Conservation (phyloP, 2,329 filamentous ascomycete species). For the Orbilia ellipsospora region DNA sequence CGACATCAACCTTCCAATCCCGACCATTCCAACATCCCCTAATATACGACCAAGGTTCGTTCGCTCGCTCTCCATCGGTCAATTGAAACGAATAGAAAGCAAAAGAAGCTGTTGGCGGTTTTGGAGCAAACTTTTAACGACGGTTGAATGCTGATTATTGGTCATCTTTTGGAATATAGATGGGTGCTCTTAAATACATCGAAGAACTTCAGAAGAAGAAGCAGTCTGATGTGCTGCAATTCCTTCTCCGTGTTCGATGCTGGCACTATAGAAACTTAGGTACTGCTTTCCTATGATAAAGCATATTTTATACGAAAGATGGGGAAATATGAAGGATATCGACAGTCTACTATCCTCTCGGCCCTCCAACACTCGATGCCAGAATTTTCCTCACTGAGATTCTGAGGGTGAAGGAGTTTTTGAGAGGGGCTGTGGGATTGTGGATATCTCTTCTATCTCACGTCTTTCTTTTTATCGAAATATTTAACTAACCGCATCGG, state of each 20-base stretch:
- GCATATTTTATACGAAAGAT: constrained; percentile 55
- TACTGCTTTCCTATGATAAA: constrained; percentile 57
- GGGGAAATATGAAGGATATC: constrained; percentile 61
- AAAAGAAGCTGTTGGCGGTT: not conserved
- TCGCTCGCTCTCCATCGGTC: constrained; percentile 22
- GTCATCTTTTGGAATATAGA: constrained; percentile 66
- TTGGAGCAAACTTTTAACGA: not conserved
- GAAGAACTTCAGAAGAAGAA: constrained; percentile 99
- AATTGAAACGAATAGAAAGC: not conserved
- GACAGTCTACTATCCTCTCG: constrained; percentile 61
- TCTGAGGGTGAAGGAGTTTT: constrained; percentile 62
- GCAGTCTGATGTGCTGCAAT: constrained; percentile 99
- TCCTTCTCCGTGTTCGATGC: constrained; percentile 99
- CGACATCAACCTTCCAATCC: constrained; percentile 3
- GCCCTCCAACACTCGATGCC: constrained; percentile 62
- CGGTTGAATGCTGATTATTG: constrained; percentile 37
- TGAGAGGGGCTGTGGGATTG: not conserved
- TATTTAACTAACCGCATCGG: constrained; percentile 33
- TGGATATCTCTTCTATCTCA: constrained; percentile 7
- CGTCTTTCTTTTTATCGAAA: constrained; percentile 16
- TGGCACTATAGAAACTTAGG: constrained; percentile 75
- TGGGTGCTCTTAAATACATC: constrained; percentile 99
- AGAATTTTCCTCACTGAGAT: constrained; percentile 68
- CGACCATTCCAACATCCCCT: constrained; percentile 21
- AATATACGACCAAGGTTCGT: constrained; percentile 54